Evolutionary conservation across 768 basidiomycete genomes (phyloP), one percentile per base, ranked within the genome.

Genomic region (Hypholoma sublateritium): DNA sequence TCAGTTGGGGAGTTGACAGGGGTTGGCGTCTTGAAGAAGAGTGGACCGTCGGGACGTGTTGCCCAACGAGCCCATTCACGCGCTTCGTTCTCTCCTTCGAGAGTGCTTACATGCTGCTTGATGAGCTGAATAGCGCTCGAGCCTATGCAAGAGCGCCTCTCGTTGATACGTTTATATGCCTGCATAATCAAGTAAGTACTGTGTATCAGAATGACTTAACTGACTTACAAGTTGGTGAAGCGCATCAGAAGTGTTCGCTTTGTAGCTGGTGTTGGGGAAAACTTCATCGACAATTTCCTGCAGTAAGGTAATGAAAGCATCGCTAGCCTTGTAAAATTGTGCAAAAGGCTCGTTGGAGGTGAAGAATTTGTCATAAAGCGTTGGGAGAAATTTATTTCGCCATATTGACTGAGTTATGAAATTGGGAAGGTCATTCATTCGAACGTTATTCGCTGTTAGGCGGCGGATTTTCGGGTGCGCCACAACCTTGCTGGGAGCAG

Each of bases 81-180:
- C 1, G 5, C 56, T 5, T 17, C 46, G 2, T 43, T 32, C 16
- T 51, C 54, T n/a, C 19, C 46, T 28, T 52, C 42, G 11, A 64
- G 39, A 12, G 39, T 47, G 21, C 4, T 17, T 3, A 58, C 17
- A 12, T 64, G 47, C 34, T 56, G 7, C 16, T 62, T 45, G 8
- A 64, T 24, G 12, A 58, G 0, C 7, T 9, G 39, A 22, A 65
- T 49, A 2, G 64, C 64, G 36, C 6, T 55, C 2, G 59, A 59
- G 4, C 61, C 57, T 1, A 65, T 57, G 35, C 14, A 34, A 1
- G 64, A 65, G 13, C 59, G 42, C 28, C 59, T 65, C 44, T 62
- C 59, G 41, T 65, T 65, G 54, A 62, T 43, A 1, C 52, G 54
- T 36, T 65, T 65, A 42, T 62, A 62, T 16, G 61, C 61, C 64